These are phyloP conservation scores for Physocladia obscura DNA, from an alignment of 192 early-diverging fungal genomes.

Conservation along the genomic window DNA sequence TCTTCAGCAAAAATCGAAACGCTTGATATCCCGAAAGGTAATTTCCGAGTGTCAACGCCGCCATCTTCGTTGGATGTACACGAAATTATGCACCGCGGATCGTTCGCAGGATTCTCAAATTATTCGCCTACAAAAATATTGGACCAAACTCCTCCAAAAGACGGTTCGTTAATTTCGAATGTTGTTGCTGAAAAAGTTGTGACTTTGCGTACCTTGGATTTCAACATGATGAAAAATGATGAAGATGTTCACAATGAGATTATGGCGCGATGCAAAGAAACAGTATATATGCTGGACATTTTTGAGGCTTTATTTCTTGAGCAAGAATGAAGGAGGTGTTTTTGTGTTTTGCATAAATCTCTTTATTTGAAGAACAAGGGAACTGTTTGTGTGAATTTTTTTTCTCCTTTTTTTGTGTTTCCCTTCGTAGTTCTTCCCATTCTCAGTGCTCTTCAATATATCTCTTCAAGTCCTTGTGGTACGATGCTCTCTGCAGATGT, in stretches of 20 bases:
- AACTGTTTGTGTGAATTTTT: background rate
- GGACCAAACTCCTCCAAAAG: too few relatives aligned
- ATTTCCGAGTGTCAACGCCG: too few relatives aligned
- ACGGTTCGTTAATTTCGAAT: too few relatives aligned
- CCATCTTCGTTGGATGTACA: too few relatives aligned
- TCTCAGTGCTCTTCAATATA: background rate
- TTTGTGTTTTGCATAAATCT: background rate
- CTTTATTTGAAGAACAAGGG: background rate
- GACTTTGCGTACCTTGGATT: conserved; percentile 23
- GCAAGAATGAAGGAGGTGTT: background rate
- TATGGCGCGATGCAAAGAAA: conserved; percentile 16
- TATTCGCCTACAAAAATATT: too few relatives aligned
- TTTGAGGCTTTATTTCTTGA: conserved; percentile 32
- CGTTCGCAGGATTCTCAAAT: too few relatives aligned
- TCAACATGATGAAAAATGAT: conserved; percentile 1
- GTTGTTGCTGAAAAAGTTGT: conserved; percentile 7
- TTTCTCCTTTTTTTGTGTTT: background rate
- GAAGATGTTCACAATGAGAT: conserved; percentile 16
- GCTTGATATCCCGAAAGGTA: too few relatives aligned
- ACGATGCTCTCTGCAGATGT: conserved; percentile 37
- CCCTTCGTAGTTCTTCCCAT: background rate
- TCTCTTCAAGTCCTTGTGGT: conserved; percentile 35
- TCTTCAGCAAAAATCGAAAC: too few relatives aligned
- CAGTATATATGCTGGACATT: conserved; percentile 24
- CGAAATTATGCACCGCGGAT: too few relatives aligned